Evolutionary conservation across 2,329 filamentous ascomycete genomes (phyloP).

Genomic region (Ceratocystis alfenasii): DNA sequence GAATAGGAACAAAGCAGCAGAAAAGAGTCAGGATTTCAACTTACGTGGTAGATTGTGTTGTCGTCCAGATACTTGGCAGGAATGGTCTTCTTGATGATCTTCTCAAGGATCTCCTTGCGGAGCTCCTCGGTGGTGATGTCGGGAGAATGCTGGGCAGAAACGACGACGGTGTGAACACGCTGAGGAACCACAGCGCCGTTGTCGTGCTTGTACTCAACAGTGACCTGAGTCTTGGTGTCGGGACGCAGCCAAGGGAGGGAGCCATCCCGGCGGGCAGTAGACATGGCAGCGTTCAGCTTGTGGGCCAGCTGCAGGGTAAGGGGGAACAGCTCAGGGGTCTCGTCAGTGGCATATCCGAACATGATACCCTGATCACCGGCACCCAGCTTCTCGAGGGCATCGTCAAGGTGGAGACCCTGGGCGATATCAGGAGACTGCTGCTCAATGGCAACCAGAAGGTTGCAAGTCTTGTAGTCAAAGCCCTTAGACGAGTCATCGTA

Average conservation of each 20-base stretch:
- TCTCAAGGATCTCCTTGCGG: constrained; percentile 88
- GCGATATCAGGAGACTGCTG: constrained; percentile 98
- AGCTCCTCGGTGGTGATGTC: constrained; percentile 83
- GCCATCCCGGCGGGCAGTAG: constrained; percentile 74
- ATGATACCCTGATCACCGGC: constrained; percentile 99
- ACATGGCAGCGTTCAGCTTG: constrained; percentile 95
- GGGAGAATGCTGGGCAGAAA: constrained; percentile 86
- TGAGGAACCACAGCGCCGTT: constrained; percentile 82
- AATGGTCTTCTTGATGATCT: constrained; percentile 94
- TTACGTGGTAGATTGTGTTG: constrained; percentile 85
- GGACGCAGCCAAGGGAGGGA: constrained; percentile 86
- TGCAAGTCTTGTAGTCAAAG: constrained; percentile 99
- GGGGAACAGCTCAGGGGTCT: constrained; percentile 94
- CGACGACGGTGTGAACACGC: constrained; percentile 91
- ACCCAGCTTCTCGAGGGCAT: constrained; percentile 93
- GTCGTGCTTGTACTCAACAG: constrained; percentile 96
- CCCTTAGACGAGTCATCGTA: constrained; percentile 96
- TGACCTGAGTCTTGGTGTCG: constrained; percentile 99
- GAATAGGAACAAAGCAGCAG: not conserved
- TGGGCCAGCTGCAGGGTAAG: constrained; percentile 89
- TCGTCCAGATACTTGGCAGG: constrained; percentile 86
- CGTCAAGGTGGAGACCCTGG: constrained; percentile 95
- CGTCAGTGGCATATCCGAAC: constrained; percentile 99
- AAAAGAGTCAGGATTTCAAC: constrained; percentile 28
- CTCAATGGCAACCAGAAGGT: constrained; percentile 97